Conservation (phyloP, 257 asterid genomes). For the Orobanche coerulescens region DNA sequence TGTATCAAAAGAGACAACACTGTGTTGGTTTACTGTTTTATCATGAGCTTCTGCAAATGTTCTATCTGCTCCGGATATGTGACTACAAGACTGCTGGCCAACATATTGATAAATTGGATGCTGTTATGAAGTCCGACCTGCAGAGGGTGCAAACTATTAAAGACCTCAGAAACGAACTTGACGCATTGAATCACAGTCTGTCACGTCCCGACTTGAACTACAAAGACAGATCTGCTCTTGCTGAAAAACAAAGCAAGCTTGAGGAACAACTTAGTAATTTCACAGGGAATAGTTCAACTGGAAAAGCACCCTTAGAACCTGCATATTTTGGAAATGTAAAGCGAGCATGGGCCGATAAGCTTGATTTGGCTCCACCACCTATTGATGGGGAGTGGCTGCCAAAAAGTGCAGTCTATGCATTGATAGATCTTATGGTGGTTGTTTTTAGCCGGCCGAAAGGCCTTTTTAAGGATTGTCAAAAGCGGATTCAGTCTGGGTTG, state of each 20-base stretch:
- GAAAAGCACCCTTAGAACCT: slow-evolving; percentile 65
- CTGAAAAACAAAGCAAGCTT: slow-evolving; percentile 50
- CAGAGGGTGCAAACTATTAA: slow-evolving; percentile 56
- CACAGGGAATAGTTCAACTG: slow-evolving; percentile 40
- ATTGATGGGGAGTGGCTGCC: slow-evolving; percentile 99
- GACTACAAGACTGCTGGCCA: slow-evolving; percentile 89
- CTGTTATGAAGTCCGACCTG: slow-evolving; percentile 76
- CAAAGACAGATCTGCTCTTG: slow-evolving; percentile 63
- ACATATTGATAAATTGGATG: slow-evolving; percentile 75
- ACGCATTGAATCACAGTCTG: slow-evolving; percentile 51
- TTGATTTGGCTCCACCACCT: slow-evolving; percentile 93
- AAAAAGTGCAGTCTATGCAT: slow-evolving; percentile 84
- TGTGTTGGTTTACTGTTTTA: slow-evolving; percentile 77
- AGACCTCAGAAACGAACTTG: slow-evolving; percentile 62
- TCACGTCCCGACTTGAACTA: slow-evolving; percentile 50
- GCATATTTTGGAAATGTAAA: slow-evolving; percentile 84
- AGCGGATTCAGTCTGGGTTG: slow-evolving; percentile 81
- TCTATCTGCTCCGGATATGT: slow-evolving; percentile 83
- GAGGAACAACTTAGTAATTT: slow-evolving; percentile 54
- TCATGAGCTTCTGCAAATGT: slow-evolving; percentile 81
- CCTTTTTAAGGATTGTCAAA: slow-evolving; percentile 69
- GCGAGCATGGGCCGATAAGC: slow-evolving; percentile 69
- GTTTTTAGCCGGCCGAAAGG: slow-evolving; percentile 94
- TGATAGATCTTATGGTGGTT: slow-evolving; percentile 83
- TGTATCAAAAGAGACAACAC: slow-evolving; percentile 53